These are phyloP conservation scores for Vigna mungo DNA, from an alignment of 306 rosid species.

Conservation along the genomic window DNA sequence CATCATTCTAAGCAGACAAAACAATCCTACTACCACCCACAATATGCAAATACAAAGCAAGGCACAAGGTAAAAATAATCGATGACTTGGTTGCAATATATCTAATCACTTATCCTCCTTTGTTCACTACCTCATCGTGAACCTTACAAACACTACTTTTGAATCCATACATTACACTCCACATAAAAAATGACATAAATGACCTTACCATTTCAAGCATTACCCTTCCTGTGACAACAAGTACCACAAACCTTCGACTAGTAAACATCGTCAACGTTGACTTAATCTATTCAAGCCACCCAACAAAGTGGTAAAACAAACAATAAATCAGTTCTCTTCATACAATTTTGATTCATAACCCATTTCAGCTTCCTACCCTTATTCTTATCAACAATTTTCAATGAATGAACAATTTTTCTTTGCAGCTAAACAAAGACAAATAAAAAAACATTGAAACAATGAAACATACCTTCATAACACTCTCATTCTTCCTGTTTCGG, in stretches of 20 bases:
- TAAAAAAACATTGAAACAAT: no score
- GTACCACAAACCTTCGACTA: slow-evolving; percentile 64
- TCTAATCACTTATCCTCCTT: slow-evolving; percentile 71
- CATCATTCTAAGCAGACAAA: slow-evolving; percentile 63
- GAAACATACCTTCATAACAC: no score
- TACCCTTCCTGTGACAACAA: slow-evolving; percentile 87
- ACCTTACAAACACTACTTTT: slow-evolving; percentile 61
- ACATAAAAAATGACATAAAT: slow-evolving; percentile 63
- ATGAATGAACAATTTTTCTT: no score
- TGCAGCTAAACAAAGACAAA: no score
- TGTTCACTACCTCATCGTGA: slow-evolving; percentile 66
- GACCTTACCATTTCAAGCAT: slow-evolving; percentile 80
- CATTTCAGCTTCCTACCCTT: no score
- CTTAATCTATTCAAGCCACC: slow-evolving; percentile 71
- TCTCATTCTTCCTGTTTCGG: no score
- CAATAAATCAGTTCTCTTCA: no score
- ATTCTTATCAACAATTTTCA: no score
- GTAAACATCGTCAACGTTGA: slow-evolving; percentile 79
- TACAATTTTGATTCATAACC: no score
- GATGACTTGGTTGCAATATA: slow-evolving; percentile 82
- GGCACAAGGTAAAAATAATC: slow-evolving; percentile 74
- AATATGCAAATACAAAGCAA: slow-evolving; percentile 82
- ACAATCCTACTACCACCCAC: slow-evolving; percentile 64
- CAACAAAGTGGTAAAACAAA: slow-evolving; percentile 5
- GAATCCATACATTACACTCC: slow-evolving; percentile 66